Evolutionary conservation across 2,329 filamentous ascomycete species (phyloP).

Genomic region (Sphaerulina vaccinii): DNA sequence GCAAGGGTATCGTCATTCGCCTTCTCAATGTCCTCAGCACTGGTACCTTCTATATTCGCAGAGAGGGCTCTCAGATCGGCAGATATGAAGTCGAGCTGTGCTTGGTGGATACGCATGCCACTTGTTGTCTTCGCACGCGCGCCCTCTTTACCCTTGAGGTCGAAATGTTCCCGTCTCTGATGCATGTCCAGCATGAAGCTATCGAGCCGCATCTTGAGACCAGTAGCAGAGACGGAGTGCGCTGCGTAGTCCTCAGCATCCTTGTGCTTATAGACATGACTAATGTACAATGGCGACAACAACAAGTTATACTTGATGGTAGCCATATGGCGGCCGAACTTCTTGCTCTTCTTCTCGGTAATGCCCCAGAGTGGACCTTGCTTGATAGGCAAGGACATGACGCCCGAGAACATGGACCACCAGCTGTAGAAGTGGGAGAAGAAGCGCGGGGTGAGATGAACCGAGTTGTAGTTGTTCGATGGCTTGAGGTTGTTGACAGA

Average conservation of each 20-base stretch:
- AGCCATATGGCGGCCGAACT: conserved; percentile 94
- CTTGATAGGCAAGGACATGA: conserved; percentile 89
- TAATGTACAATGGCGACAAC: conserved; percentile 87
- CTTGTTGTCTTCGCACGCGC: conserved; percentile 79
- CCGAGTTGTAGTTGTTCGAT: conserved; percentile 91
- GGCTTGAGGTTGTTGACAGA: conserved; percentile 69
- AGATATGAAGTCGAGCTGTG: conserved; percentile 85
- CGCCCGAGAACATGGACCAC: conserved; percentile 95
- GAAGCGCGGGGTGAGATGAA: conserved; percentile 90
- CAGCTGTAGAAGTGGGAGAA: conserved; percentile 98
- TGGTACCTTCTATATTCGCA: conserved; percentile 80
- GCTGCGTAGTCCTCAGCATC: conserved; percentile 83
- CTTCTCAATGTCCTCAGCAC: conserved; percentile 68
- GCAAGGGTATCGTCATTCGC: conserved; percentile 63
- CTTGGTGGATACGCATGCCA: conserved; percentile 93
- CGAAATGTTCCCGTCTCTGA: conserved; percentile 87
- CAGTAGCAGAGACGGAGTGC: conserved; percentile 80
- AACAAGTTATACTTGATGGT: conserved; percentile 97
- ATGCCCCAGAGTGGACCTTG: conserved; percentile 91
- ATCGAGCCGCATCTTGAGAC: conserved; percentile 92
- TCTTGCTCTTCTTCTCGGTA: conserved; percentile 94
- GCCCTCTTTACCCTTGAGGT: conserved; percentile 65
- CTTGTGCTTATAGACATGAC: conserved; percentile 98
- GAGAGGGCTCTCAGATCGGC: conserved; percentile 93
- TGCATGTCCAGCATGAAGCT: conserved; percentile 97